Percentiles rank a stretch among this genome's conserved stretches.
These are phyloP conservation scores for Limtongia smithiae DNA, from an alignment of 805 yeast species.

Conservation along the genomic window DNA sequence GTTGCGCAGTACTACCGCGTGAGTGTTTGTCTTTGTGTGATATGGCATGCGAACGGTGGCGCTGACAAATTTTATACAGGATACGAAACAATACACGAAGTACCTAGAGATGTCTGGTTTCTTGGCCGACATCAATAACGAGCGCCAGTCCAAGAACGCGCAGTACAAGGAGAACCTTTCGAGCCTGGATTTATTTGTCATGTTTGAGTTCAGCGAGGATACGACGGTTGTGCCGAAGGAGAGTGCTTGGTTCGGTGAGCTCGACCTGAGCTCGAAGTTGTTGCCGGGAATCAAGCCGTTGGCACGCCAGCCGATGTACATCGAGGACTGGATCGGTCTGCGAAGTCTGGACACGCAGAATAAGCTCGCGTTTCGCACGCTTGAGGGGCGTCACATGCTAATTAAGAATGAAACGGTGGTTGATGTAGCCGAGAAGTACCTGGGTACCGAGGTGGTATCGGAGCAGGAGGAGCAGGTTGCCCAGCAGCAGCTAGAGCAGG, in stretches of 20 bases:
- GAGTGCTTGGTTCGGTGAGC: constrained; percentile 60
- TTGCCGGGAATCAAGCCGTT: constrained; percentile 41
- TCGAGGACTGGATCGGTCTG: constrained; percentile 60
- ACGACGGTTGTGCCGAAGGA: constrained; percentile 70
- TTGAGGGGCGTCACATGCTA: constrained; percentile 64
- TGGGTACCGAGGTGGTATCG: constrained; percentile 35
- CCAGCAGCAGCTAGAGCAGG: neutral
- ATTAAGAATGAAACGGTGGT: constrained; percentile 52
- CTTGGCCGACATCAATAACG: constrained; percentile 67
- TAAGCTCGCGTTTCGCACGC: constrained; percentile 47
- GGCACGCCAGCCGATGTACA: constrained; percentile 48
- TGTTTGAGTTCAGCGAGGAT: constrained; percentile 60
- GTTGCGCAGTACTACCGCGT: constrained; percentile 74
- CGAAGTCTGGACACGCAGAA: constrained; percentile 44
- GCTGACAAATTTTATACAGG: constrained; percentile 37
- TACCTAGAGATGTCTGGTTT: constrained; percentile 58
- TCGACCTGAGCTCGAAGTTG: constrained; percentile 39
- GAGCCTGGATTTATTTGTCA: constrained; percentile 50
- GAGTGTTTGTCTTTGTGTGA: no score
- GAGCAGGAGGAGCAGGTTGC: neutral
- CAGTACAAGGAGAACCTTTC: constrained; percentile 47
- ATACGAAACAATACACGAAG: constrained; percentile 49
- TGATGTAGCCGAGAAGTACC: constrained; percentile 44
- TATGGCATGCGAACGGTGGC: no score
- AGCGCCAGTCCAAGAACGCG: constrained; percentile 39